These are phyloP conservation scores for Primulina huaijiensis DNA, from an alignment of 257 asterid genomes.

Conservation along the genomic window DNA sequence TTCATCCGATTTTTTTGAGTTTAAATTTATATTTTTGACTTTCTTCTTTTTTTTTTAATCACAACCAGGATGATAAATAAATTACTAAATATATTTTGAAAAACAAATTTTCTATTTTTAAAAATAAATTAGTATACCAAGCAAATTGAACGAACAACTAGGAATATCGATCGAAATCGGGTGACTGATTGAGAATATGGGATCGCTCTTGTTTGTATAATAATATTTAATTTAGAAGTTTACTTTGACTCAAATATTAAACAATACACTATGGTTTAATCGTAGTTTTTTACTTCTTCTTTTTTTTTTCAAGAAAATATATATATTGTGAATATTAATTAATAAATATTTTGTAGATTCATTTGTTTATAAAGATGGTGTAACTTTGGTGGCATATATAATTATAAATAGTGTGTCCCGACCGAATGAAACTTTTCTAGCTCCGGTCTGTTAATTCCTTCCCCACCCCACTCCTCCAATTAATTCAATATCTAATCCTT, in stretches of 20 bases:
- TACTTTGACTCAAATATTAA: slow-evolving; percentile 40
- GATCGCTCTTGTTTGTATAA: no score
- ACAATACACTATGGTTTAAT: slow-evolving; percentile 23
- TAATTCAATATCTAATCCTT: background rate
- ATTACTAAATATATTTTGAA: background rate
- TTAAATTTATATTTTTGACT: no score
- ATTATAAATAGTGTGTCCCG: slow-evolving; percentile 38
- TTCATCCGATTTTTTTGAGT: no score
- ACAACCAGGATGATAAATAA: background rate
- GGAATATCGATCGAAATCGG: no score
- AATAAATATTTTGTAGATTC: no score
- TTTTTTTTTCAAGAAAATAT: slow-evolving; percentile 12
- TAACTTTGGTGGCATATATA: slow-evolving; percentile 28
- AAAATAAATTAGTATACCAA: background rate
- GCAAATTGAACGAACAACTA: no score
- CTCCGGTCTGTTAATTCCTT: background rate
- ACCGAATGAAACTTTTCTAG: slow-evolving; percentile 25
- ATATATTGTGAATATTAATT: background rate
- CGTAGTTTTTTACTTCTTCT: slow-evolving; percentile 5
- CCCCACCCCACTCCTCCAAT: background rate
- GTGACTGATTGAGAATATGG: background rate
- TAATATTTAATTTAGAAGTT: background rate
- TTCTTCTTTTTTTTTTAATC: no score
- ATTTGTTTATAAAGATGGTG: slow-evolving; percentile 20
- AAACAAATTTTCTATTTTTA: background rate